Base-by-base conservation (phyloP, 2,329 filamentous ascomycete genomes). In the Sporothrix inflata region DNA sequence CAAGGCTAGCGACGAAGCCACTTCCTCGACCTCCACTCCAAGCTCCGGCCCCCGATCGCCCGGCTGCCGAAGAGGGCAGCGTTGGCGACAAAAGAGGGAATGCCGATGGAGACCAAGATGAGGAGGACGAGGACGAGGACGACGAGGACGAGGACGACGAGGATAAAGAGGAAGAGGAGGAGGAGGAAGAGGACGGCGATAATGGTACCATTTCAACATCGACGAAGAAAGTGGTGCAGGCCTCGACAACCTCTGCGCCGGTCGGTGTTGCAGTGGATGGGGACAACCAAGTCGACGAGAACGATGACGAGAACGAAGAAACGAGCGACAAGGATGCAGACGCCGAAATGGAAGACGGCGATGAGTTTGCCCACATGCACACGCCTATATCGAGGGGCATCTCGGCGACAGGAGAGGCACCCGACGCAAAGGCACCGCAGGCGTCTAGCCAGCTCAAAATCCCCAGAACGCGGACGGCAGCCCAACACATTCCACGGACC, bases 271-370 rank as follows among this genome's bases (percentile, higher is more conserved):
- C 19, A 4, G 27, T 14, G 4, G 53, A 57, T 24, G 49, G n/a
- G n/a, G 42, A 53, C 24, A 47, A n/a, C 21, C 19, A 60, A 6
- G 49, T n/a, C 19, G 53, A 60, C 27, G 70, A 63, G 34, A 45
- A 27, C 19, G 42, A 72, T 16, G 53, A 61, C 19, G 34, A 73
- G 11, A 69, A 61, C 16, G 65, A 72, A 12, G 49, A 66, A 34
- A 53, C 21, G 38, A 61, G 57, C 30, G 72, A 73, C 21, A 67
- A 67, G 24, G 71, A 72, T 71, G 82, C 81, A 4, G 82, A 83
- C 24, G 77, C 71, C 9, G 84, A 86, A 72, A 89, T 89, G 87
- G 87, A 89, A 61, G 87, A 89, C 49, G 86, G 87, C 69, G 86
- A 88, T 61, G 84, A 82, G 70, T 88, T 86, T 73, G 82, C 85